Conservation (phyloP, 2,329 filamentous ascomycete genomes). For the Shiraia bambusicola region DNA sequence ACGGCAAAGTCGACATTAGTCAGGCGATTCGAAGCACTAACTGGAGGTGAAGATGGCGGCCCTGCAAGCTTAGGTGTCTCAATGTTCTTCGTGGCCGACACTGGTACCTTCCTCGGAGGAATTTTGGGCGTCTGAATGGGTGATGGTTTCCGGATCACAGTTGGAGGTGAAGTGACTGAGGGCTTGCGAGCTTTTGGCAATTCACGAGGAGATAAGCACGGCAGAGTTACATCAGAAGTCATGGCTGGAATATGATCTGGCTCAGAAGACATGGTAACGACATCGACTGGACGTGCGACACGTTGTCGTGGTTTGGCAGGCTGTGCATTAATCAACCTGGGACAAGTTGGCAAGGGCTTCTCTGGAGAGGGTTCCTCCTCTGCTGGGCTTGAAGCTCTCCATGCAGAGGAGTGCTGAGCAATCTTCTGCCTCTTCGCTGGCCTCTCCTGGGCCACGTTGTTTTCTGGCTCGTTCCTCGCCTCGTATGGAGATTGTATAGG, state of each 20-base stretch:
- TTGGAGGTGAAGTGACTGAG: constrained; percentile 5
- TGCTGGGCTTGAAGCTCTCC: constrained; percentile 19
- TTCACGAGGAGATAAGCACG: constrained; percentile 19
- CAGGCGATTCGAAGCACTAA: constrained; percentile 42
- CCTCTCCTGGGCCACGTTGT: constrained; percentile 36
- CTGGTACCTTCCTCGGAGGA: constrained; percentile 27
- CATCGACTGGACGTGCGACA: constrained; percentile 26
- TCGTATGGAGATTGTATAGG: constrained; percentile 69
- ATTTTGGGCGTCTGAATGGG: constrained; percentile 21
- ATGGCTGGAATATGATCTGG: constrained; percentile 18
- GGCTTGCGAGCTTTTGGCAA: constrained; percentile 1
- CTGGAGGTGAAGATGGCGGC: constrained; percentile 40
- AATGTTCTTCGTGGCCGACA: constrained; percentile 24
- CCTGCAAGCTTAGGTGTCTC: constrained; percentile 27
- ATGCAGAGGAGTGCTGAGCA: constrained; percentile 7
- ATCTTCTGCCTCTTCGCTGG: constrained; percentile 45
- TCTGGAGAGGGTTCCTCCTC: constrained; percentile 12
- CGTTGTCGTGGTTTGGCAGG: constrained; percentile 20
- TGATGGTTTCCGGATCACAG: constrained; percentile 2
- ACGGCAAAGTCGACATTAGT: constrained; percentile 34
- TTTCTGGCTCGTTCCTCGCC: constrained; percentile 41
- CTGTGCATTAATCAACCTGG: no score
- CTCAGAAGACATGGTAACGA: constrained; percentile 44
- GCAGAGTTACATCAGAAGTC: constrained; percentile 28
- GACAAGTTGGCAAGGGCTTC: constrained; percentile 20